Conservation (phyloP, 2,329 filamentous ascomycete genomes). For the Fusarium mexicanum region DNA sequence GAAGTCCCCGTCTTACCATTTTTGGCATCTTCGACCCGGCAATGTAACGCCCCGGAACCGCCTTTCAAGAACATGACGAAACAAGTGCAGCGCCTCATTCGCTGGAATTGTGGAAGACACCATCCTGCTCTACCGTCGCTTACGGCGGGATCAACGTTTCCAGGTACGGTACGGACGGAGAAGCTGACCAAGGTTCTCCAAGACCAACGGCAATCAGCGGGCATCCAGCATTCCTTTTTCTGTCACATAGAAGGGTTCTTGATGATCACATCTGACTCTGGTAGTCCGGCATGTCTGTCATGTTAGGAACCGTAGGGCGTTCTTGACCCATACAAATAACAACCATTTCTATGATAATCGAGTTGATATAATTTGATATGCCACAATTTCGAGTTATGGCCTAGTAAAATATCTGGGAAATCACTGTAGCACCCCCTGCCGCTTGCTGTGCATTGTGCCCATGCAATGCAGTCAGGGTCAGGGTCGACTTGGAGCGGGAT, state of each 20-base stretch:
- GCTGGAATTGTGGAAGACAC: conserved; percentile 6
- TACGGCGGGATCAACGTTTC: conserved; percentile 41
- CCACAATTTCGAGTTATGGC: not conserved
- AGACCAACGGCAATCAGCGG: conserved; percentile 8
- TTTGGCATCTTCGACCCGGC: not conserved
- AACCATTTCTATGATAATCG: not conserved
- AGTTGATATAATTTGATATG: not conserved
- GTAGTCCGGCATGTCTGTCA: not conserved
- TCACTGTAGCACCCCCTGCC: not conserved
- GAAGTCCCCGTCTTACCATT: conserved; percentile 4
- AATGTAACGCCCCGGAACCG: conserved; percentile 24
- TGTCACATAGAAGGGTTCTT: conserved; percentile 7
- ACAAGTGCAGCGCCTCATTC: conserved; percentile 19
- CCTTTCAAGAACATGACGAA: conserved; percentile 36
- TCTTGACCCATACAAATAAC: not conserved
- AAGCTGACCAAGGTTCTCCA: conserved; percentile 1
- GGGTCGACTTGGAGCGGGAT: conserved; percentile 27
- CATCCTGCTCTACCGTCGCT: conserved; percentile 35
- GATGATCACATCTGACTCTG: conserved; percentile 1
- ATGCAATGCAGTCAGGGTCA: conserved; percentile 21
- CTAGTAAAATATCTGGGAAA: not conserved
- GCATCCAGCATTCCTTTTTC: conserved; percentile 14
- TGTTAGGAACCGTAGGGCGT: not conserved
- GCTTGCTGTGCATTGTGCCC: conserved; percentile 8
- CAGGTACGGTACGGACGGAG: conserved; percentile 7